These are phyloP conservation scores for Asterochloris sp. DNA, from an alignment of 139 green algal species.

Conservation along the genomic window DNA sequence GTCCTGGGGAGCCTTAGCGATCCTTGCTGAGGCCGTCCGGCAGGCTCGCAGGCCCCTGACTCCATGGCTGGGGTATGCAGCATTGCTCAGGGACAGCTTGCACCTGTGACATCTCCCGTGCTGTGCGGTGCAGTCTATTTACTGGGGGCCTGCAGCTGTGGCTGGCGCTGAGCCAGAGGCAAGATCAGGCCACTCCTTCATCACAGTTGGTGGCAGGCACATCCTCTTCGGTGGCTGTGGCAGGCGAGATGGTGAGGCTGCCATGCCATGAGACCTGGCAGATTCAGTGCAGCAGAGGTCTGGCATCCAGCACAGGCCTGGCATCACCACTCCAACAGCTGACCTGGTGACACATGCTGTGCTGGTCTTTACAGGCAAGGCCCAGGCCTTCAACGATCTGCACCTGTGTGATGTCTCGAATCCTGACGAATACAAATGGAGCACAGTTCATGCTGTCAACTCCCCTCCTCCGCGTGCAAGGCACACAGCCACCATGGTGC, in stretches of 20 bases:
- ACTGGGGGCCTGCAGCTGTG: constrained; percentile 7
- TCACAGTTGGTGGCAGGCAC: constrained; percentile 51
- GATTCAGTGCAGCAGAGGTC: not conserved
- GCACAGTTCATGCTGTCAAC: constrained; percentile 6
- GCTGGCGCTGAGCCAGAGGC: constrained; percentile 44
- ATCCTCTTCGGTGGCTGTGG: constrained; percentile 75
- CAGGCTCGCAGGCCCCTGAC: no score
- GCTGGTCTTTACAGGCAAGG: constrained; percentile 48
- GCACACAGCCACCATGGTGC: constrained; percentile 63
- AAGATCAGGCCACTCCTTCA: constrained; percentile 76
- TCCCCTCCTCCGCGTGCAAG: constrained; percentile 53
- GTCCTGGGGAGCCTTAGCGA: no score
- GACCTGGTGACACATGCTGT: not conserved
- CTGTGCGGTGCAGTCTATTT: constrained; percentile 9
- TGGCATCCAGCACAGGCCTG: not conserved
- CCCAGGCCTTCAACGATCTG: constrained; percentile 70
- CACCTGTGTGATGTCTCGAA: constrained; percentile 62
- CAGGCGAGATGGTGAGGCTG: constrained; percentile 43
- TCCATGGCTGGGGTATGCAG: no score
- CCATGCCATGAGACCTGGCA: not conserved
- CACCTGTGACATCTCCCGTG: no score
- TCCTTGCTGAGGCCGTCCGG: no score
- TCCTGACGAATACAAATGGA: constrained; percentile 42
- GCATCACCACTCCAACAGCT: not conserved
- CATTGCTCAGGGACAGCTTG: no score